Conservation (phyloP, 2,329 filamentous ascomycete species). For the Monosporascus cannonballus region DNA sequence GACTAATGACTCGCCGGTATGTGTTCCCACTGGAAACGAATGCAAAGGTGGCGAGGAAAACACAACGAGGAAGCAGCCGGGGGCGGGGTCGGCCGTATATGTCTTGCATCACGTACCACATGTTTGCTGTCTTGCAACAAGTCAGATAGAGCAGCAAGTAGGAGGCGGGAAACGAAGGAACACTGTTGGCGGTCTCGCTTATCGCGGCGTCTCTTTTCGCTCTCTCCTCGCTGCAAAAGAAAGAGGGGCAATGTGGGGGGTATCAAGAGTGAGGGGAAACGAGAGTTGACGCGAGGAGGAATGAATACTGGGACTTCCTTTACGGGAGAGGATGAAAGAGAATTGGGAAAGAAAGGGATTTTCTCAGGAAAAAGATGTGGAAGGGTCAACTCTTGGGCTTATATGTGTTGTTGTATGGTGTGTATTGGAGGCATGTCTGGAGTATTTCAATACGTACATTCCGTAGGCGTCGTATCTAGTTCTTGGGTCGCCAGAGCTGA, state of each 20-base stretch:
- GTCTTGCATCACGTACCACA: conserved; percentile 26
- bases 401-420: not conserved
- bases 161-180: not conserved
- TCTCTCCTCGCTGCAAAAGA: not conserved
- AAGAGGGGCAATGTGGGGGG: not conserved
- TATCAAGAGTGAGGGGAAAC: no score
- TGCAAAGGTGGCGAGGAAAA: not conserved
- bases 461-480: not conserved
- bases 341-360: not conserved
- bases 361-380: not conserved
- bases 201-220: not conserved
- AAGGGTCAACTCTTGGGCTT: not conserved
- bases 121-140: conserved; percentile 13
- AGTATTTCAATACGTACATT: not conserved
- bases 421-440: not conserved
- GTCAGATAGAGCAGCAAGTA: not conserved
- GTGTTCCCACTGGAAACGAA: not conserved
- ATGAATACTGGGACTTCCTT: not conserved
- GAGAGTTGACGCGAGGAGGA: not conserved
- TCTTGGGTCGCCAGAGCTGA: not conserved
- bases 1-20: not conserved
- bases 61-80: not conserved
- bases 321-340: not conserved
- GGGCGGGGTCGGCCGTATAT: conserved; percentile 1
- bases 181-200: not conserved